A percentile compares a stretch with the other conserved stretches of the same genome.
phyloP scores from a whole-genome alignment of 768 basidiomycete species.

The Hypholoma sublateritium region DNA sequence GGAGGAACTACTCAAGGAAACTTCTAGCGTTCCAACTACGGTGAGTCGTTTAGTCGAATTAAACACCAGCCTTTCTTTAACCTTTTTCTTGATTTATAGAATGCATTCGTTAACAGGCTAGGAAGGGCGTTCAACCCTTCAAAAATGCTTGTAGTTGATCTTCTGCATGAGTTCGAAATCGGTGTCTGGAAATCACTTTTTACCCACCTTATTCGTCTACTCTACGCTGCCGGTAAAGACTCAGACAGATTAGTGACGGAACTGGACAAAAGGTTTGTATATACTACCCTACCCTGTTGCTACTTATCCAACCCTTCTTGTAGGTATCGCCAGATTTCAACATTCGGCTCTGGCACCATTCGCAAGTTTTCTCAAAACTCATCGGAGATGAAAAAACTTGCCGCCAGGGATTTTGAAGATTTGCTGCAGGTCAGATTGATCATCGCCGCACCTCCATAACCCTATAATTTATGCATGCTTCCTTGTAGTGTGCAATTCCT shows the following conservation, averaged over 20 bases:
- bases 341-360: slow-evolving; percentile 27
- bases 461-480: slow-evolving; percentile 3
- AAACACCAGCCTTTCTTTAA: too few species aligned
- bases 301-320: not conserved
- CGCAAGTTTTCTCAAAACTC: slow-evolving; percentile 26
- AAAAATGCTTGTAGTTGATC: slow-evolving; percentile 1
- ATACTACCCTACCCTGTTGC: not conserved
- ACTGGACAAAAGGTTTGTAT: not conserved
- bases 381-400: slow-evolving; percentile 28
- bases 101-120: not conserved
- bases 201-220: slow-evolving; percentile 24
- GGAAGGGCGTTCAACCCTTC: not conserved
- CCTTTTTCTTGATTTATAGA: too few species aligned
- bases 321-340: slow-evolving; percentile 22
- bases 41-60: not conserved
- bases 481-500: slow-evolving; percentile 33
- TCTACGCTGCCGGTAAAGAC: not conserved
- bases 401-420: slow-evolving; percentile 35
- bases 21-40: not conserved
- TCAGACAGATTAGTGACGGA: not conserved
- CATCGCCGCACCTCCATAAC: not conserved
- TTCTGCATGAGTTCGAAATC: slow-evolving; percentile 7
- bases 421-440: slow-evolving; percentile 29
- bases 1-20: not conserved
- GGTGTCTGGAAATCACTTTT: slow-evolving; percentile 21